Evolutionary conservation across 2,329 filamentous ascomycete species (phyloP).

Genomic region (Parafenestella ontariensis): DNA sequence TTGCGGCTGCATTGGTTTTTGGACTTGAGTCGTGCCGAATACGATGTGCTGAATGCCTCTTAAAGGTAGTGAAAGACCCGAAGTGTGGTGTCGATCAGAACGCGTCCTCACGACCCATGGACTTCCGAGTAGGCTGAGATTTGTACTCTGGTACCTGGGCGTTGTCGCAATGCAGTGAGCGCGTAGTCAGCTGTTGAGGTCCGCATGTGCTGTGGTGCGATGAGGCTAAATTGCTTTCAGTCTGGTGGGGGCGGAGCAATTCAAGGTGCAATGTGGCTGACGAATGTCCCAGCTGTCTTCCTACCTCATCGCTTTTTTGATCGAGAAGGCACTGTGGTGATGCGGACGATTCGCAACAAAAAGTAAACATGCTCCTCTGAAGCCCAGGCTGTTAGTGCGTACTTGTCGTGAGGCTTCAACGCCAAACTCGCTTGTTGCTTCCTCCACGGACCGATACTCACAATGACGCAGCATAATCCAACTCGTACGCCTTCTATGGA

Average conservation of each 20-base stretch:
- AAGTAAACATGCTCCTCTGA: neutral
- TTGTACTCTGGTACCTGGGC: conserved; percentile 1
- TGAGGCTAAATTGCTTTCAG: conserved; percentile 9
- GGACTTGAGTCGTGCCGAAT: neutral
- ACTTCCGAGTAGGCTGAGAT: conserved; percentile 2
- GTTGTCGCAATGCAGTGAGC: neutral
- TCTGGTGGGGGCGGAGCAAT: conserved; percentile 15
- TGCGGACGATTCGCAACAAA: neutral
- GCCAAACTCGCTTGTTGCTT: neutral
- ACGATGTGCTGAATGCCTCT: neutral
- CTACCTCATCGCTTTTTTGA: conserved; percentile 2
- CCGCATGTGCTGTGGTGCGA: neutral
- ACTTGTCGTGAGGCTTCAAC: neutral
- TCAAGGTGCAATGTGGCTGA: conserved; percentile 6
- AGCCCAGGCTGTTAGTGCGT: neutral
- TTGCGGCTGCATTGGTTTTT: neutral
- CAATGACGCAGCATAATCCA: conserved; percentile 12
- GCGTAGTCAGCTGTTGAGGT: conserved; percentile 4
- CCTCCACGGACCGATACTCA: conserved; percentile 2
- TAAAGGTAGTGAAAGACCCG: neutral
- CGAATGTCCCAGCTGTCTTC: conserved; percentile 3
- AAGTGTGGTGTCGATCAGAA: neutral
- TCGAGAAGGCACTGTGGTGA: neutral
- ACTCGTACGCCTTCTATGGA: neutral
- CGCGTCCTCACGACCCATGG: neutral